Conservation (phyloP, 2,329 filamentous ascomycete genomes). For the Geosmithia morbida region DNA sequence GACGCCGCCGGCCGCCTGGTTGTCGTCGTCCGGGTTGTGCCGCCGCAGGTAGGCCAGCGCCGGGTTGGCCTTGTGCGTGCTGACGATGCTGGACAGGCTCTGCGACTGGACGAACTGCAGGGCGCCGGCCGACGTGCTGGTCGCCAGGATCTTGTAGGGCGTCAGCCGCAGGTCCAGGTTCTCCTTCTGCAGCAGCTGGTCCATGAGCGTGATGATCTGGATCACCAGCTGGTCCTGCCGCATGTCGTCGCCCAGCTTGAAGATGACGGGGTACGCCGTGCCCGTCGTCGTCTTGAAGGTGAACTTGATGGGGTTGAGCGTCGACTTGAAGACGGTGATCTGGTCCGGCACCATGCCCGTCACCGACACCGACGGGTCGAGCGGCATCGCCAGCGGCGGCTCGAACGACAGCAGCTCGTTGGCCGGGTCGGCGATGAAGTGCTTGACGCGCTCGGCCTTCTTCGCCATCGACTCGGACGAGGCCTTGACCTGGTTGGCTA, state of each 20-base stretch:
- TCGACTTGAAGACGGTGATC: slow-evolving; percentile 89
- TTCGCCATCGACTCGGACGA: slow-evolving; percentile 63
- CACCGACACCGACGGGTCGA: slow-evolving; percentile 73
- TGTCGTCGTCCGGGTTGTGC: slow-evolving; percentile 69
- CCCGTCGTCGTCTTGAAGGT: slow-evolving; percentile 73
- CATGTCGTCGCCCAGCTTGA: slow-evolving; percentile 94
- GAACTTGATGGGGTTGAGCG: slow-evolving; percentile 78
- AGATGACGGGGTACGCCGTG: slow-evolving; percentile 77
- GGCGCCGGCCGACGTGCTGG: slow-evolving; percentile 74
- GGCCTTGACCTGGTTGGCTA: slow-evolving; percentile 77
- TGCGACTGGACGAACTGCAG: slow-evolving; percentile 88
- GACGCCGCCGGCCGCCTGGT: slow-evolving; percentile 60
- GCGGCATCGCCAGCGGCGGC: slow-evolving; percentile 70
- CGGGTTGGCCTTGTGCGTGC: slow-evolving; percentile 61
- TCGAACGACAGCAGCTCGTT: slow-evolving; percentile 78
- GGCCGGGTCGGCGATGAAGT: slow-evolving; percentile 72
- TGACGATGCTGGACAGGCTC: slow-evolving; percentile 67
- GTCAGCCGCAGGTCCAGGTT: slow-evolving; percentile 91
- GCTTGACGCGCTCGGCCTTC: slow-evolving; percentile 76
- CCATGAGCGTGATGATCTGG: slow-evolving; percentile 95
- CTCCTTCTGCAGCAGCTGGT: slow-evolving; percentile 86
- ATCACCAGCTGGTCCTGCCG: slow-evolving; percentile 96
- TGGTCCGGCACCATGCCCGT: slow-evolving; percentile 72
- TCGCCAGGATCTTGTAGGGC: slow-evolving; percentile 92
- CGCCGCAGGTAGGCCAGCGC: slow-evolving; percentile 74